Evolutionary conservation across 1,139 yeast species (phyloP), one percentile per base, ranked within the genome.

Genomic region (Nakaseomyces nivariensis): DNA sequence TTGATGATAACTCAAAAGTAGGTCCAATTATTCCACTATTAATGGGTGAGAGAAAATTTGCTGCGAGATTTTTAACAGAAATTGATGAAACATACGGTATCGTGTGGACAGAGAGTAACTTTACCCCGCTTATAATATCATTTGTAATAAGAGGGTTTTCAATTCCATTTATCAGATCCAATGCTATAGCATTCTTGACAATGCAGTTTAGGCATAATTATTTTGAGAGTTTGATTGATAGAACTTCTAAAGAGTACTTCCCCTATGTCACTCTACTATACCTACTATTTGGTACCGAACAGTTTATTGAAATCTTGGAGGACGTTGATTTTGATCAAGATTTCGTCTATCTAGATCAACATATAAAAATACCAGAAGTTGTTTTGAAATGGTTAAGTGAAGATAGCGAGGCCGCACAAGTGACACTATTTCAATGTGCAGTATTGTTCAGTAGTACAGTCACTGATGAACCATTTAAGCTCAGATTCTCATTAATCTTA

Each of bases 91-190:
- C 69, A 8, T 72, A 72, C 52, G 72, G 70, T 5, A 63, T 81
- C 27, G 60, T 61, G 26, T 68, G 85, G 52, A 69, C 71, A 1
- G 63, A 62, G 41, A 71, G 71, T 4, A 81, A 77, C 59, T 76
- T 85, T 58, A 82, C 85, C 49, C 72, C 75, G 36, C 73, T 80
- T 27, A 62, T 86, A 25, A 68, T 81, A 45, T 72, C 74, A 46
- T 63, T 77, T 11, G 67, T 81, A 32, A 69, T 79, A 2, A 81
- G 77, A 59, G 96, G 95, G 0, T 68, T 86, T 50, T 78, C 79
- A 47, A 68, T 79, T 10, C 79, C 90, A 3, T 79, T 77, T 49
- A 74, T 85, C 27, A 77, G 79, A 52, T 77, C 76, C n/a, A 68
- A 73, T 2, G 78, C 92, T 0, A 62, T 82, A 45, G 69, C 69